Conservation (phyloP, 345 rosid species). For the Lepidium aucheri region DNA sequence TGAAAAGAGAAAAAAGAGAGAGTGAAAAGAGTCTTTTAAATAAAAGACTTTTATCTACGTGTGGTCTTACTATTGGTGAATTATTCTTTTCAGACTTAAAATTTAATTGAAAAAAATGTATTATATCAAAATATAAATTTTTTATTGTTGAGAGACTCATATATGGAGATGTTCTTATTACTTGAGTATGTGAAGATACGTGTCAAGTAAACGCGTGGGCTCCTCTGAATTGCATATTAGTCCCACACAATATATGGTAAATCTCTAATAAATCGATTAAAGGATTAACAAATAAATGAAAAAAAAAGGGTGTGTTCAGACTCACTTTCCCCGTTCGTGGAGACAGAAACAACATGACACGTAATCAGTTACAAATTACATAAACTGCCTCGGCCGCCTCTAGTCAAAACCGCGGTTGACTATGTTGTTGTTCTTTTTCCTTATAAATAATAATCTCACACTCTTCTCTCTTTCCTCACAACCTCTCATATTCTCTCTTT, state of each 20-base stretch:
- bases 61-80: no score
- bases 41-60: no score
- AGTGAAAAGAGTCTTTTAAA: no score
- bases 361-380: neutral
- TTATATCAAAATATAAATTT: no score
- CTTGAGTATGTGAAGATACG: neutral
- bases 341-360: constrained; percentile 20
- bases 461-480: neutral
- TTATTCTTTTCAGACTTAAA: no score
- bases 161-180: no score
- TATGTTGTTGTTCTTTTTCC: neutral
- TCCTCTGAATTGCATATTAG: neutral
- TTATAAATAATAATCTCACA: constrained; percentile 1
- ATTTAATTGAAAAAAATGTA: no score
- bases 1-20: no score
- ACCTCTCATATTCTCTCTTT: neutral
- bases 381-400: constrained; percentile 20
- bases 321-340: constrained; percentile 10
- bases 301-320: neutral
- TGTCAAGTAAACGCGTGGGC: neutral
- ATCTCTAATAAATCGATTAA: neutral
- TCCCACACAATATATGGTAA: neutral
- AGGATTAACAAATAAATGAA: neutral
- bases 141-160: no score
- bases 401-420: constrained; percentile 32